phyloP scores from a whole-genome alignment of 2,329 filamentous ascomycete genomes.

The Fusarium denticulatum region DNA sequence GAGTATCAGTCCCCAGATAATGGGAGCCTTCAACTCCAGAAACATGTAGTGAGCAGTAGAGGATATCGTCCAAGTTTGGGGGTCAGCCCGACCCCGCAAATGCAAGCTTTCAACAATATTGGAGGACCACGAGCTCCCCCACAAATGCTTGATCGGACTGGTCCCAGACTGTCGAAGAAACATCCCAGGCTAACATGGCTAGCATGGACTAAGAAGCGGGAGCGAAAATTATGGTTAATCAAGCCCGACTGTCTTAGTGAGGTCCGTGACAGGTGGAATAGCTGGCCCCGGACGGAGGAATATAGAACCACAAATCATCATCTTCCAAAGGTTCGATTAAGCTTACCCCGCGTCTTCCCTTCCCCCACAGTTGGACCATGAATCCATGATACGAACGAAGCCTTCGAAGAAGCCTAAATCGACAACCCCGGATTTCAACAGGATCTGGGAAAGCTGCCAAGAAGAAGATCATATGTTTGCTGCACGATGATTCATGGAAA shows the following conservation, averaged over 20 bases:
- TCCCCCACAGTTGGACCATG: not conserved
- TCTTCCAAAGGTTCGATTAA: not conserved
- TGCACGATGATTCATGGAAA: not conserved
- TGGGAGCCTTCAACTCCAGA: rapidly evolving
- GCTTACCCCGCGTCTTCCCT: not conserved
- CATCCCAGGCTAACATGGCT: not conserved
- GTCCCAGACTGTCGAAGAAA: rapidly evolving
- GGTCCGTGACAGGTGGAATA: not conserved
- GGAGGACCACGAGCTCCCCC: not conserved
- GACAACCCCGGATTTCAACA: not conserved
- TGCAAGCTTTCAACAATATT: rapidly evolving
- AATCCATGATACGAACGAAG: not conserved
- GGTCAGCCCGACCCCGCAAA: not conserved
- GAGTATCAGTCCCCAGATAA: rapidly evolving
- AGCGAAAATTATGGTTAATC: not conserved
- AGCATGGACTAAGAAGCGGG: rapidly evolving
- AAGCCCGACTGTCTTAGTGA: rapidly evolving
- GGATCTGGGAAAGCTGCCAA: not conserved
- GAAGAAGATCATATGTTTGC: not conserved
- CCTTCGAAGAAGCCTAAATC: not conserved
- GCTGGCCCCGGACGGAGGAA: not conserved
- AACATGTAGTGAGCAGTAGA: not conserved
- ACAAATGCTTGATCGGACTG: not conserved
- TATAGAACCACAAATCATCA: not conserved
- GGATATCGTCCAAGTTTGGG: not conserved